Conservation (phyloP, 805 yeast genomes). For the Blastobotrys robertii region DNA sequence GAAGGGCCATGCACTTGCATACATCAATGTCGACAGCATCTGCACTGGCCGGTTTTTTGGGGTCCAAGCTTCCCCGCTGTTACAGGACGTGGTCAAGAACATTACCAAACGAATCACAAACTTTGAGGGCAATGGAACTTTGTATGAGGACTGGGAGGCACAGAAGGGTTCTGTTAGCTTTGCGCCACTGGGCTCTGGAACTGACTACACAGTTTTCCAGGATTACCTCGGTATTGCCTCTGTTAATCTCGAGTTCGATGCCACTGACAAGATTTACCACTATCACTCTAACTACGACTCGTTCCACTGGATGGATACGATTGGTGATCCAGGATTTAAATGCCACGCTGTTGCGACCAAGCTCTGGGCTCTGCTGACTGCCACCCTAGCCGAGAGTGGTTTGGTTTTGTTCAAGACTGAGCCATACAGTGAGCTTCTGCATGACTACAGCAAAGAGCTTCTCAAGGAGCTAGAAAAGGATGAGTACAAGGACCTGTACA, state of each 20-base stretch:
- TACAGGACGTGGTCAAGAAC: slow-evolving; percentile 37
- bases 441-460: slow-evolving; percentile 31
- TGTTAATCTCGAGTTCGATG: slow-evolving; percentile 47
- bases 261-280: slow-evolving; percentile 53
- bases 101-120: slow-evolving; percentile 37
- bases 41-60: slow-evolving; percentile 44
- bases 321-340: slow-evolving; percentile 53
- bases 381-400: slow-evolving; percentile 41
- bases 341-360: slow-evolving; percentile 49
- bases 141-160: slow-evolving; percentile 28
- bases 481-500: slow-evolving; percentile 1
- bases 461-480: slow-evolving; percentile 28
- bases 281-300: slow-evolving; percentile 73
- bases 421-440: slow-evolving; percentile 34
- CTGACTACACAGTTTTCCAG: slow-evolving; percentile 46
- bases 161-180: slow-evolving; percentile 28
- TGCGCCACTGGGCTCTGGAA: slow-evolving; percentile 53
- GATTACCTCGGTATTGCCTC: slow-evolving; percentile 35
- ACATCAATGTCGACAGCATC: slow-evolving; percentile 61
- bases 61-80: slow-evolving; percentile 50
- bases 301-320: slow-evolving; percentile 55
- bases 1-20: slow-evolving; percentile 47
- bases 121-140: slow-evolving; percentile 18
- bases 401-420: slow-evolving; percentile 34
- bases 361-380: slow-evolving; percentile 39